These are phyloP conservation scores for Saururus chinensis DNA, from an alignment of 164 flowering plant species.

Conservation along the genomic window DNA sequence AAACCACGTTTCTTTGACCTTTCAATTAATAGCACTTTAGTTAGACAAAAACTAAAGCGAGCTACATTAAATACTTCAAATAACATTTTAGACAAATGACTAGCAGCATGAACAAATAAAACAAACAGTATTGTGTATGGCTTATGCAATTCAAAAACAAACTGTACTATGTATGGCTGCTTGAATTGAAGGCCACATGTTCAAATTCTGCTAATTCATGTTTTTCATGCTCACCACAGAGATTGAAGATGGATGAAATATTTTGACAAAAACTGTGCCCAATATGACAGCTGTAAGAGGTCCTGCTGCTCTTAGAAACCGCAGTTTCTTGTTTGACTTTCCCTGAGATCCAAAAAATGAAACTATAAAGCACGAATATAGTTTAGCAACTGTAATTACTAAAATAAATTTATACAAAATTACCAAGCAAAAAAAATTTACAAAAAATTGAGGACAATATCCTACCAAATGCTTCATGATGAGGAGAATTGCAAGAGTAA, in stretches of 20 bases:
- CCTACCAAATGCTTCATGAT: slow-evolving; percentile 92
- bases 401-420: no score
- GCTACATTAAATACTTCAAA: no score
- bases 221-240: slow-evolving; percentile 52
- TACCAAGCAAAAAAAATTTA: no score
- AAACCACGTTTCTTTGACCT: no score
- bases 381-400: neutral
- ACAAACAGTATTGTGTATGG: neutral
- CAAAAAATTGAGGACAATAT: neutral
- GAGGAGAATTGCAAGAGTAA: slow-evolving; percentile 59
- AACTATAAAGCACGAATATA: neutral
- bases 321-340: slow-evolving; percentile 59
- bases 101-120: neutral
- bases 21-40: no score
- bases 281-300: slow-evolving; percentile 85
- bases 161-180: neutral
- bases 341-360: slow-evolving; percentile 32
- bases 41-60: no score
- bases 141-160: neutral
- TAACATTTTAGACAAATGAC: no score
- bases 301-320: slow-evolving; percentile 79
- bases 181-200: no score
- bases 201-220: neutral
- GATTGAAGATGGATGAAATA: slow-evolving; percentile 79
- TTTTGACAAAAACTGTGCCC: slow-evolving; percentile 75